Conservation (phyloP, 768 basidiomycete genomes). For the Rhodotorula paludigena region DNA sequence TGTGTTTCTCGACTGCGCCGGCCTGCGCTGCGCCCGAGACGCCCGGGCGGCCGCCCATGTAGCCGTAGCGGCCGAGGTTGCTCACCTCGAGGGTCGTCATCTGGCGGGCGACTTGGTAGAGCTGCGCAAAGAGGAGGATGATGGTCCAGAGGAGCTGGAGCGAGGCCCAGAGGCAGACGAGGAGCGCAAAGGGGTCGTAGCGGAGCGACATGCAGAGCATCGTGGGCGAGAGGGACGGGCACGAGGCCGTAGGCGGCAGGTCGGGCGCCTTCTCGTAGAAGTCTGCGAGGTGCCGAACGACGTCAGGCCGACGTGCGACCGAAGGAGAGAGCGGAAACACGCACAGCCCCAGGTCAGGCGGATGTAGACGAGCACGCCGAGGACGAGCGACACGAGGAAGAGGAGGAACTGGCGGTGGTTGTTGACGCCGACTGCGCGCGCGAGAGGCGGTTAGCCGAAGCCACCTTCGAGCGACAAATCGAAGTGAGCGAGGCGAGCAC, state of each 20-base stretch:
- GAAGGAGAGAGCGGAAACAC: slow-evolving; percentile 45
- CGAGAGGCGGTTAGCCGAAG: slow-evolving; percentile 17
- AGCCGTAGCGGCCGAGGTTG: slow-evolving; percentile 90
- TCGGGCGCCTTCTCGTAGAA: slow-evolving; percentile 50
- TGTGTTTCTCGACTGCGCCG: slow-evolving; percentile 19
- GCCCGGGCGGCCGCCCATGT: slow-evolving; percentile 77
- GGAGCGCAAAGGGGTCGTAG: slow-evolving; percentile 77
- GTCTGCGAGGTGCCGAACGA: slow-evolving; percentile 49
- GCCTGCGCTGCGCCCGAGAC: slow-evolving; percentile 26
- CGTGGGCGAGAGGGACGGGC: slow-evolving; percentile 64
- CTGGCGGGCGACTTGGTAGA: slow-evolving; percentile 87
- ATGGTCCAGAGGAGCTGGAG: slow-evolving; percentile 93
- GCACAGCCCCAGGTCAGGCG: slow-evolving; percentile 76
- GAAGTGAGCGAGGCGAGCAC: slow-evolving; percentile 42
- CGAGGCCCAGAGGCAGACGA: slow-evolving; percentile 76
- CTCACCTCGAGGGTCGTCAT: slow-evolving; percentile 95
- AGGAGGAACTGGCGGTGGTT: slow-evolving; percentile 94
- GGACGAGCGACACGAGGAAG: slow-evolving; percentile 80
- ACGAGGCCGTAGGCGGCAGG: slow-evolving; percentile 29
- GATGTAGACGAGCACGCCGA: slow-evolving; percentile 74
- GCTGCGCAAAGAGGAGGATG: slow-evolving; percentile 75
- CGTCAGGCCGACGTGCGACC: not conserved
- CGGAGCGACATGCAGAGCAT: slow-evolving; percentile 64
- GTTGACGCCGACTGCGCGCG: slow-evolving; percentile 68
- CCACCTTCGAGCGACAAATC: slow-evolving; percentile 6